Percentiles rank a stretch among this genome's conserved stretches.
phyloP scores from a whole-genome alignment of 805 yeast species.

The Komagataella pseudopastoris region DNA sequence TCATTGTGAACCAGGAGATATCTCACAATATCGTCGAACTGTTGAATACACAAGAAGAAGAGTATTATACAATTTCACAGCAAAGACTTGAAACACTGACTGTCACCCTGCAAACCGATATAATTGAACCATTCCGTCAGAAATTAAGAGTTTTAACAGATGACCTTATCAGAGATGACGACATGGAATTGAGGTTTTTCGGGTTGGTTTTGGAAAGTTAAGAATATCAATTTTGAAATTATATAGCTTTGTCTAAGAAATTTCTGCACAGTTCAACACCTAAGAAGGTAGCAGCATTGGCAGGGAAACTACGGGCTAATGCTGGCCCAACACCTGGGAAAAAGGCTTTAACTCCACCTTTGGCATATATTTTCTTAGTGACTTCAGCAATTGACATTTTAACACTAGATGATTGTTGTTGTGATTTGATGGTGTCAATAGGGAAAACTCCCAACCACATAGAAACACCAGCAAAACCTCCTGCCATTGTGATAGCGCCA shows the following conservation, averaged over 20 bases:
- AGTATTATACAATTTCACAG: conserved; percentile 1
- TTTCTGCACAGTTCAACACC: conserved; percentile 61
- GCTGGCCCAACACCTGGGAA: conserved; percentile 99
- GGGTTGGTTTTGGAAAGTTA: conserved; percentile 15
- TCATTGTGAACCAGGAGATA: conserved; percentile 22
- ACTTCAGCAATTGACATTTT: conserved; percentile 47
- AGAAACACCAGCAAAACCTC: conserved; percentile 91
- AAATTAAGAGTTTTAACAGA: conserved; percentile 26
- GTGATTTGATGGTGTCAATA: conserved; percentile 83
- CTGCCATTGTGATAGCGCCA: conserved; percentile 71
- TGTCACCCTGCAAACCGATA: conserved; percentile 23
- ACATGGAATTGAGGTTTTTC: conserved; percentile 31
- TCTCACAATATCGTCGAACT: conserved; percentile 20
- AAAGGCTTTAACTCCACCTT: conserved; percentile 80
- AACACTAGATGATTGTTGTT: conserved; percentile 53
- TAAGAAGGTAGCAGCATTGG: conserved; percentile 96
- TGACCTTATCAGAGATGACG: conserved; percentile 41
- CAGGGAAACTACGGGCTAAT: conserved; percentile 87
- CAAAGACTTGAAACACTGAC: conserved; percentile 22
- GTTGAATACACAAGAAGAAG: conserved; percentile 12
- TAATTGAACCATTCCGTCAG: conserved; percentile 27
- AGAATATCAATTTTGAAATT: neutral
- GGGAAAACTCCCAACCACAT: conserved; percentile 98
- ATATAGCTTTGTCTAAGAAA: neutral
- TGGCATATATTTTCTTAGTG: conserved; percentile 51